These are phyloP conservation scores for Metschnikowia cerradonensis DNA, from an alignment of 805 yeast genomes.

Conservation along the genomic window DNA sequence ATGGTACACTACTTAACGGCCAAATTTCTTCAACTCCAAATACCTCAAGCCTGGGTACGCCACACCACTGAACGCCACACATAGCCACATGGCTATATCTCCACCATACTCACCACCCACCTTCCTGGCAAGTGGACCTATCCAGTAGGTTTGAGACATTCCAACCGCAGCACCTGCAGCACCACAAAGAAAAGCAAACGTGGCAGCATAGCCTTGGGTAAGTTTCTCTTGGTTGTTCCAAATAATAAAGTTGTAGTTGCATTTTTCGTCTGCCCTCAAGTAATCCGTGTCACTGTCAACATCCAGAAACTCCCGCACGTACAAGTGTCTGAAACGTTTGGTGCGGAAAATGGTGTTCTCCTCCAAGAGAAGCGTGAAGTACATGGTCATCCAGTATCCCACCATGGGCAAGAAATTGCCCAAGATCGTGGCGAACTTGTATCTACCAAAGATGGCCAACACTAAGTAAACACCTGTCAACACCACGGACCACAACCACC, in stretches of 20 bases:
- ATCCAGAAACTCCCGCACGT: slow-evolving; percentile 26
- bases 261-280: slow-evolving; percentile 7
- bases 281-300: slow-evolving; percentile 12
- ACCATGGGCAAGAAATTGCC: slow-evolving; percentile 86
- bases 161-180: slow-evolving; percentile 81
- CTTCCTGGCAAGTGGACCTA: slow-evolving; percentile 65
- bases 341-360: slow-evolving; percentile 73
- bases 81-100: slow-evolving; percentile 78
- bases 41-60: slow-evolving; percentile 65
- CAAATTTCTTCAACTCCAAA: slow-evolving; percentile 53
- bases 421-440: slow-evolving; percentile 66
- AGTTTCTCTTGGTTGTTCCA: slow-evolving; percentile 64
- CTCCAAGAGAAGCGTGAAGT: slow-evolving; percentile 63
- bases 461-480: slow-evolving; percentile 62
- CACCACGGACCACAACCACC: slow-evolving; percentile 70
- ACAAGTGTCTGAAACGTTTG: slow-evolving; percentile 29
- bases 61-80: slow-evolving; percentile 65
- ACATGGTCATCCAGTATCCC: slow-evolving; percentile 87
- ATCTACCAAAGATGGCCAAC: slow-evolving; percentile 71
- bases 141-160: slow-evolving; percentile 83
- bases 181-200: slow-evolving; percentile 61
- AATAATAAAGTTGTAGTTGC: slow-evolving; percentile 25
- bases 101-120: slow-evolving; percentile 61
- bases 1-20: slow-evolving; percentile 7
- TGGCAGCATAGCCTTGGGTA: slow-evolving; percentile 71